These are phyloP conservation scores for Leishmania major DNA, from an alignment of 208 protist genomes.

Conservation along the genomic window DNA sequence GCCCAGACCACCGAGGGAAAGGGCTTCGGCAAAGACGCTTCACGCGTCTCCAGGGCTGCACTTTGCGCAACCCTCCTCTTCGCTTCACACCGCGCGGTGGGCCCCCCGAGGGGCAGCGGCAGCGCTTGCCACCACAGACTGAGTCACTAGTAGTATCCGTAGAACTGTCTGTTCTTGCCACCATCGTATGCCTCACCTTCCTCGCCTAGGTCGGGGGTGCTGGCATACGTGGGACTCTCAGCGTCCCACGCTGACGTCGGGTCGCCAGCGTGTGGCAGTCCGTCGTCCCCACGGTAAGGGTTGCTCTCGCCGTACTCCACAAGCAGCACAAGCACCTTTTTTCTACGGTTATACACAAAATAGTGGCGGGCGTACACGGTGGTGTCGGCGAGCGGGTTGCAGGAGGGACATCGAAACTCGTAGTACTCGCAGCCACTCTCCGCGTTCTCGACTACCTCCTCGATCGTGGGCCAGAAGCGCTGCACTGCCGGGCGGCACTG, in stretches of 20 bases:
- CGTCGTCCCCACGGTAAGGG: conserved; percentile 68
- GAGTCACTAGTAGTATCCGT: conserved; percentile 38
- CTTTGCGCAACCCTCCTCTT: neutral
- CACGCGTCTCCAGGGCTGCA: neutral
- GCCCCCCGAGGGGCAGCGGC: neutral
- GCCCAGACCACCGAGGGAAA: neutral
- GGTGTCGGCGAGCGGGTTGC: conserved; percentile 58
- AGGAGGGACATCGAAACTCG: conserved; percentile 67
- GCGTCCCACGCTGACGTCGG: conserved; percentile 19
- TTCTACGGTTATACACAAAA: conserved; percentile 70
- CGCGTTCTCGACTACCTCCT: conserved; percentile 50
- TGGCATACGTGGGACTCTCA: conserved; percentile 33
- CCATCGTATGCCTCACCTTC: conserved; percentile 29
- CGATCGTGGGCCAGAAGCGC: conserved; percentile 60
- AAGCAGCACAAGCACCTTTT: conserved; percentile 64
- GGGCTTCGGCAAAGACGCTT: neutral
- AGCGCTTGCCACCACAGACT: neutral
- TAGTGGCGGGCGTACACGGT: conserved; percentile 69
- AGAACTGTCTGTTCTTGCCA: conserved; percentile 67
- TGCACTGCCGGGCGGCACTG: conserved; percentile 51
- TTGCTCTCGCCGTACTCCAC: conserved; percentile 69
- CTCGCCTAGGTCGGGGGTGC: conserved; percentile 37
- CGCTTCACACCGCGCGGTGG: neutral
- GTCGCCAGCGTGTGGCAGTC: conserved; percentile 17
- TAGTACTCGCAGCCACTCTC: conserved; percentile 71